Conservation (phyloP, 2,329 filamentous ascomycete species). For the Aspergillus tamarii region DNA sequence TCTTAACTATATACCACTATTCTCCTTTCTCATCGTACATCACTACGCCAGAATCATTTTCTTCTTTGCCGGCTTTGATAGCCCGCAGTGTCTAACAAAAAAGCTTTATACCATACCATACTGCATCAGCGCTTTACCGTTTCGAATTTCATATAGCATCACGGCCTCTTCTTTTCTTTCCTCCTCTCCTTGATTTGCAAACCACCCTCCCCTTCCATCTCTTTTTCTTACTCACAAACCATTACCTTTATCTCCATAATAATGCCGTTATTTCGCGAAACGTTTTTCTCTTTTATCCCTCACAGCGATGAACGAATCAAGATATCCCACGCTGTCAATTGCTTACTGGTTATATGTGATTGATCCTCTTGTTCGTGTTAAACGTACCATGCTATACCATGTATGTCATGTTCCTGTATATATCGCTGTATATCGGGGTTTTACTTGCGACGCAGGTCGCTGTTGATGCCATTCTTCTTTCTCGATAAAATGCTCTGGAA, state of each 20-base stretch:
- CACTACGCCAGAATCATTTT: constrained; percentile 3
- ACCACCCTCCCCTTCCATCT: background rate
- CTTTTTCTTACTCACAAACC: constrained; percentile 4
- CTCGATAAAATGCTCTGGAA: background rate
- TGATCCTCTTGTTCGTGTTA: background rate
- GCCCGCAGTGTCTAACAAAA: constrained; percentile 10
- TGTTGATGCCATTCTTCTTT: background rate
- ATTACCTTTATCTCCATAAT: constrained; percentile 10
- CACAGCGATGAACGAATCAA: constrained; percentile 4
- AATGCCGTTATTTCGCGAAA: constrained; percentile 1
- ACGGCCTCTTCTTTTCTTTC: background rate
- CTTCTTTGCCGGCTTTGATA: constrained; percentile 19
- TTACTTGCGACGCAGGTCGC: background rate
- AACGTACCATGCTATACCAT: background rate
- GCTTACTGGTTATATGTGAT: background rate
- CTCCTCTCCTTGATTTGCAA: background rate
- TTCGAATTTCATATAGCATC: constrained; percentile 6
- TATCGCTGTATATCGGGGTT: background rate
- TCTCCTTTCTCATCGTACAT: constrained; percentile 7
- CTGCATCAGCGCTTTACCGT: constrained; percentile 17
- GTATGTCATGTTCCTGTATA: background rate
- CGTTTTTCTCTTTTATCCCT: background rate
- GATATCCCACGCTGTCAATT: constrained; percentile 6
- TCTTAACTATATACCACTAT: background rate
- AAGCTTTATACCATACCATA: constrained; percentile 13